Evolutionary conservation across 2,329 filamentous ascomycete species (phyloP).

Genomic region (Xylariaceae sp.): DNA sequence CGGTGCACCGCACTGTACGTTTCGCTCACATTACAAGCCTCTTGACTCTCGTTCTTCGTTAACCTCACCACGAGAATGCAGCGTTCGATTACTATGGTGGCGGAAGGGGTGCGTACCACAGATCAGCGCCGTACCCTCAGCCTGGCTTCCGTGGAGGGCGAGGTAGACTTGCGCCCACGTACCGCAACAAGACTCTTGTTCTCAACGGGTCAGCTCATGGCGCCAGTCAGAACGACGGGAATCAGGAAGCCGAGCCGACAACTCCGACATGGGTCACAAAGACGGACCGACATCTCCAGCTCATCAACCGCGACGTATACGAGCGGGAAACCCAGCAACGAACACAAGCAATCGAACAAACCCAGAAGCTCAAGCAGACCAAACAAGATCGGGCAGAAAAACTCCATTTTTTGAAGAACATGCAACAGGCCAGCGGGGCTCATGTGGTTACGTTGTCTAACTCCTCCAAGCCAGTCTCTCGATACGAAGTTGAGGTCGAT

Average conservation of each 20-base stretch:
- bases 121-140: constrained; percentile 27
- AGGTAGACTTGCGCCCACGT: constrained; percentile 22
- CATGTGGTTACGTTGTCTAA: constrained; percentile 25
- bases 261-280: constrained; percentile 61
- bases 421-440: constrained; percentile 33
- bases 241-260: constrained; percentile 32
- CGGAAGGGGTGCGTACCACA: constrained; percentile 19
- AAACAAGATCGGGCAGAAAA: constrained; percentile 53
- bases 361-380: constrained; percentile 51
- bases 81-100: constrained; percentile 16
- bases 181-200: constrained; percentile 31
- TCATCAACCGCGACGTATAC: constrained; percentile 76
- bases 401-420: constrained; percentile 46
- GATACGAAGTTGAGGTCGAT: constrained; percentile 61
- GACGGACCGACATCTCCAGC: constrained; percentile 70
- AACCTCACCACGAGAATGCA: constrained; percentile 10
- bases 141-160: constrained; percentile 24
- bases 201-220: constrained; percentile 26
- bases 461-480: constrained; percentile 30
- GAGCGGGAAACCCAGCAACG: constrained; percentile 67
- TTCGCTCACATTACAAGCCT: neutral
- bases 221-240: constrained; percentile 23
- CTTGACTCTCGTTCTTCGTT: neutral
- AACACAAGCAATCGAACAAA: constrained; percentile 66
- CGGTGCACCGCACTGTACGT: constrained; percentile 31